These are phyloP conservation scores for Diaporthe citri DNA, from an alignment of 2,329 filamentous ascomycete genomes.

Conservation along the genomic window DNA sequence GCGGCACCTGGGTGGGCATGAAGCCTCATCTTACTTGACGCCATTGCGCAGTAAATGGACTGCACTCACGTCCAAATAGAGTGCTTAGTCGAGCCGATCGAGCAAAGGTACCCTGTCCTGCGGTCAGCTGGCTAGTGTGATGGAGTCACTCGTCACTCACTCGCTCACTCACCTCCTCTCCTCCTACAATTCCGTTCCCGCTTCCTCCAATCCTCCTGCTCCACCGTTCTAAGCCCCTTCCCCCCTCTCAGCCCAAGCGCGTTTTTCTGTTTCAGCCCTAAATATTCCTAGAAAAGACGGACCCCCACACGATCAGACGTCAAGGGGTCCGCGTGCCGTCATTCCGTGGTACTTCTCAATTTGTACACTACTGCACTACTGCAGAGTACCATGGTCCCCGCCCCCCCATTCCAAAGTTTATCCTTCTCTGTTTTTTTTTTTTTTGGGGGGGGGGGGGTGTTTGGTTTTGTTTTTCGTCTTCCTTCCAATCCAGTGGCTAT, in stretches of 20 bases:
- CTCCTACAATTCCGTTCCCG: not conserved
- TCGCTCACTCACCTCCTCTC: not conserved
- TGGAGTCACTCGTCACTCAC: not conserved
- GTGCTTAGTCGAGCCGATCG: slow-evolving; percentile 33
- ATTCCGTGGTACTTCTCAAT: slow-evolving; percentile 17
- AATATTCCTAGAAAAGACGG: slow-evolving; percentile 11
- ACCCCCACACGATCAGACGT: slow-evolving; percentile 27
- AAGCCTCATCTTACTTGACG: slow-evolving; percentile 31
- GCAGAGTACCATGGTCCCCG: not conserved
- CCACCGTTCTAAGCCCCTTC: not conserved
- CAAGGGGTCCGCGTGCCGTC: slow-evolving; percentile 27
- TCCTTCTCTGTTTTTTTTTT: not conserved
- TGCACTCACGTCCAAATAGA: slow-evolving; percentile 30
- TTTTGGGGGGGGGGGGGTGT: too few relatives aligned
- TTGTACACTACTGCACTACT: not conserved
- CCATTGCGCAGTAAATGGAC: slow-evolving; percentile 28
- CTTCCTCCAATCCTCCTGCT: slow-evolving; percentile 8
- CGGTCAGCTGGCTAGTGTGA: slow-evolving; percentile 13
- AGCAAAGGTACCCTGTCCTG: slow-evolving; percentile 14
- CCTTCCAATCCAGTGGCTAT: not conserved
- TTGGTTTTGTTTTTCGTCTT: not conserved
- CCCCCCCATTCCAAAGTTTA: not conserved
- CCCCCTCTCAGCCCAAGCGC: not conserved
- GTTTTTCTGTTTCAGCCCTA: slow-evolving; percentile 34
- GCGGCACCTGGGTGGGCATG: slow-evolving; percentile 6